Base-by-base conservation (phyloP, 495 filamentous ascomycete species). In the Neurospora terricola region DNA sequence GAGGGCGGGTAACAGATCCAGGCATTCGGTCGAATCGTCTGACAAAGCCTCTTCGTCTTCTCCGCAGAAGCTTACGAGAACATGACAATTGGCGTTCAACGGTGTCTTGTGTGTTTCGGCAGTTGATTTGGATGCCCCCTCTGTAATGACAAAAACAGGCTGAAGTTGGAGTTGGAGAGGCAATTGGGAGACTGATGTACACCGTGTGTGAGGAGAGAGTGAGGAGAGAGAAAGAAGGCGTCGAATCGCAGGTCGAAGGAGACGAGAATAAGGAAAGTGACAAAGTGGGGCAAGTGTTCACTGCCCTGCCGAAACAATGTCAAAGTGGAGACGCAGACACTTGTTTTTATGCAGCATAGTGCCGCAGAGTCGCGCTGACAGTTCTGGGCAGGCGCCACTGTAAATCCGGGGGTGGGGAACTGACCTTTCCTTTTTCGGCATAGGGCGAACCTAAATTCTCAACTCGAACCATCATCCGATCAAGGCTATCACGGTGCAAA, bases 51-150 rank as follows among this genome's bases (percentile, higher is more conserved):
- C 27, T 2, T 36, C 12, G 1, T 18, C 27, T 66, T 66, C 54
- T 73, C 39, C 72, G 72, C 38, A 54, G 39, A 73, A 73, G 40
- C 30, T 54, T 73, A 59, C 71, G 72, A 70, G 66, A 73, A 34
- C 39, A 70, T 73, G 69, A 72, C 45, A 39, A 70, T 34, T 37
- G 27, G 23, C 18, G 16, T 43, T 36, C 3, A 16, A 9, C 6
- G 27, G 23, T 16, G 30, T 66, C 54, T 9, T 16, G 54, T 30
- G n/a, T 23, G 4, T 38, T 23, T 73, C 72, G 72, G 72, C 72
- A 70, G 66, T 73, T 73, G 72, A 38, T 73, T 27, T 73, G 18
- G 37, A 4, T 30, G n/a, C 21, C 54, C 9, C 9, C 10, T 14
- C 1, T 34, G 2, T n/a, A 34, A 45, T 23, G 18, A 36, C 21